These are phyloP conservation scores for Nemania bipapillata DNA, from an alignment of 2,329 filamentous ascomycete species.

Conservation along the genomic window DNA sequence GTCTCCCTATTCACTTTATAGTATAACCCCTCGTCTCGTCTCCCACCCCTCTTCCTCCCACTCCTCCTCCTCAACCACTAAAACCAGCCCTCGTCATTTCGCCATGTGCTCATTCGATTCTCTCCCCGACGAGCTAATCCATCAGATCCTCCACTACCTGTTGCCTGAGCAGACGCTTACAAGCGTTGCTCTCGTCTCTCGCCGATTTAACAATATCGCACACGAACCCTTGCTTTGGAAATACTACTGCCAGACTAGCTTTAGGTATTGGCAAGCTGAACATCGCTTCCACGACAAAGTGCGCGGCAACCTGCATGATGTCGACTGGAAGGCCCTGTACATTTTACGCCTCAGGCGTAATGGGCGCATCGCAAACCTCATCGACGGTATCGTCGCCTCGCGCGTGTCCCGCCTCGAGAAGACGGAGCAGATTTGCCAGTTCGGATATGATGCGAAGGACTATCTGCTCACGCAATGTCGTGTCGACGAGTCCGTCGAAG, in stretches of 20 bases:
- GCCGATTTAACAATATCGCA: conserved; percentile 71
- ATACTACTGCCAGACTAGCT: conserved; percentile 74
- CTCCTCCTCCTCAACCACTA: background rate
- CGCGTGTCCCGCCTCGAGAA: conserved; percentile 76
- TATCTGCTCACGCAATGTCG: conserved; percentile 75
- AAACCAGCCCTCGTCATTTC: background rate
- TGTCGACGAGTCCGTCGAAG: conserved; percentile 69
- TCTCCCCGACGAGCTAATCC: conserved; percentile 86
- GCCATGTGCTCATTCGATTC: conserved; percentile 54
- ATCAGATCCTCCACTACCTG: conserved; percentile 75
- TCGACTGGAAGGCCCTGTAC: conserved; percentile 81
- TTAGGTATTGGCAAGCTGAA: conserved; percentile 77
- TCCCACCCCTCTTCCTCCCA: background rate
- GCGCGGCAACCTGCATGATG: conserved; percentile 61
- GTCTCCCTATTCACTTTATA: background rate
- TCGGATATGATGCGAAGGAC: conserved; percentile 91
- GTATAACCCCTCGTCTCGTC: background rate
- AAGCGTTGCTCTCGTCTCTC: conserved; percentile 66
- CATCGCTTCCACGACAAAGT: conserved; percentile 71
- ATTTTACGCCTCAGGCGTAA: conserved; percentile 66
- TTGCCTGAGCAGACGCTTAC: conserved; percentile 66
- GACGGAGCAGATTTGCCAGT: conserved; percentile 74
- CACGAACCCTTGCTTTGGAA: conserved; percentile 84
- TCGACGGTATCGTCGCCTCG: conserved; percentile 76
- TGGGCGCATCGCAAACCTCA: conserved; percentile 60